Conservation (phyloP, 345 rosid genomes). For the Eucalyptus lansdowneana region DNA sequence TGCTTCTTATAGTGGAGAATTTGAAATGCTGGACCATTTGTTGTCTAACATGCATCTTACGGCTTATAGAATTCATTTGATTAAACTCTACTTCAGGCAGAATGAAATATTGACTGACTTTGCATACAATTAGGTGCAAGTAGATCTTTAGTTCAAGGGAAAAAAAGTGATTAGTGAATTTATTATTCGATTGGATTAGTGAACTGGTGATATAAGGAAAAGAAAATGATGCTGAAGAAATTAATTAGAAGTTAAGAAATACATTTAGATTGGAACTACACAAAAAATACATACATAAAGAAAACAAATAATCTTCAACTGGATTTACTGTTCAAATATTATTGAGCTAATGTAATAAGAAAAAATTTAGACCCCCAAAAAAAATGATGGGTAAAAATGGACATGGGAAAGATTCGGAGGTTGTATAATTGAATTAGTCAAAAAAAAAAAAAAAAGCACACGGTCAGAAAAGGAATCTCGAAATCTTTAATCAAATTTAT, state of each 20-base stretch:
- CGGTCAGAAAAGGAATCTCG: neutral
- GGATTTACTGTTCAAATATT: neutral
- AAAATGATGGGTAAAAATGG: neutral
- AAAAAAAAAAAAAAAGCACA: neutral
- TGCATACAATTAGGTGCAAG: neutral
- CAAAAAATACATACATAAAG: neutral
- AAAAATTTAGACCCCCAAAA: too few relatives aligned
- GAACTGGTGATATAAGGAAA: neutral
- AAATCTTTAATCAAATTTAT: neutral
- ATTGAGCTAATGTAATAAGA: neutral
- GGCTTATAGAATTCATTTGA: neutral
- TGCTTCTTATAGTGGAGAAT: neutral
- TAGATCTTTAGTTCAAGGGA: neutral
- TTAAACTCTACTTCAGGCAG: neutral
- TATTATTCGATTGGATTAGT: neutral
- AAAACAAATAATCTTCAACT: neutral
- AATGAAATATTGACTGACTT: neutral
- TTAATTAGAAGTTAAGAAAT: neutral
- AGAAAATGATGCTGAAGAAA: neutral
- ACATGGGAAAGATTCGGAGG: neutral
- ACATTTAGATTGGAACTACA: neutral
- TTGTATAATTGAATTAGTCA: neutral
- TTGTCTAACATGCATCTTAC: neutral
- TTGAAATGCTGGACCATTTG: neutral
- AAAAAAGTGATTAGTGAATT: neutral